phyloP scores from a whole-genome alignment of 2,329 filamentous ascomycete genomes.

The Coniochaeta ligniaria region DNA sequence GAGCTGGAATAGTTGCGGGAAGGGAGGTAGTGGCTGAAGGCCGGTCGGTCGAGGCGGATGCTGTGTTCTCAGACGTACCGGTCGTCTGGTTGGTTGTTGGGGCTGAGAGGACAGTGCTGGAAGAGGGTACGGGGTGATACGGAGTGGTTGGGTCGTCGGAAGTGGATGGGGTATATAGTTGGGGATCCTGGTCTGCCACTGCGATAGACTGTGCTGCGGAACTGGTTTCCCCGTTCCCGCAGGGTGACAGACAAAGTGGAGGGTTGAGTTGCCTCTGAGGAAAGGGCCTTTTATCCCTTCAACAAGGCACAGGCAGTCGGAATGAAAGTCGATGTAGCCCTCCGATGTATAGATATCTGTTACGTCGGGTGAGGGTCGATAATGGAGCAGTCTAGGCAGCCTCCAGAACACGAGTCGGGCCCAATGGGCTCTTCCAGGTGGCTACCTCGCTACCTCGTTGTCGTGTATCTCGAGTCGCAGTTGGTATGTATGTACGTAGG shows the following conservation, averaged over 20 bases:
- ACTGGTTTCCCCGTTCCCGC: constrained; percentile 14
- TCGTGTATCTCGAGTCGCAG: background rate
- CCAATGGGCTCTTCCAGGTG: background rate
- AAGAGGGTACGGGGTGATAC: constrained; percentile 41
- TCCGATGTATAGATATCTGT: background rate
- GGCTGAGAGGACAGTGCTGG: constrained; percentile 38
- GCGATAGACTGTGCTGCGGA: constrained; percentile 46
- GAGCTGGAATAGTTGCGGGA: constrained; percentile 11
- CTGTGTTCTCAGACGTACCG: constrained; percentile 12
- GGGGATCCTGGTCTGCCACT: constrained; percentile 65
- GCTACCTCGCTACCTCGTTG: background rate
- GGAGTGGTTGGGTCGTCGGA: constrained; percentile 60
- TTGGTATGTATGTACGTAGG: background rate
- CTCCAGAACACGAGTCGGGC: background rate
- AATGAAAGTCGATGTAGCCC: background rate
- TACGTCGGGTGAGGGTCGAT: background rate
- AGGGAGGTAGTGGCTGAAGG: constrained; percentile 10
- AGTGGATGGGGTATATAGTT: constrained; percentile 52
- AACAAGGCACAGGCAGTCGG: background rate
- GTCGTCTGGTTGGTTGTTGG: constrained; percentile 17
- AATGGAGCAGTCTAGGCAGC: background rate
- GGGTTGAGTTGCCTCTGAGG: background rate
- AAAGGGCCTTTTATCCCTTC: background rate
- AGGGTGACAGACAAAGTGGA: constrained; percentile 3
- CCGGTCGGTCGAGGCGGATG: constrained; percentile 11